Conservation (phyloP, 225 moss, liverwort and hornwort species). For the Polytrichum commune region DNA sequence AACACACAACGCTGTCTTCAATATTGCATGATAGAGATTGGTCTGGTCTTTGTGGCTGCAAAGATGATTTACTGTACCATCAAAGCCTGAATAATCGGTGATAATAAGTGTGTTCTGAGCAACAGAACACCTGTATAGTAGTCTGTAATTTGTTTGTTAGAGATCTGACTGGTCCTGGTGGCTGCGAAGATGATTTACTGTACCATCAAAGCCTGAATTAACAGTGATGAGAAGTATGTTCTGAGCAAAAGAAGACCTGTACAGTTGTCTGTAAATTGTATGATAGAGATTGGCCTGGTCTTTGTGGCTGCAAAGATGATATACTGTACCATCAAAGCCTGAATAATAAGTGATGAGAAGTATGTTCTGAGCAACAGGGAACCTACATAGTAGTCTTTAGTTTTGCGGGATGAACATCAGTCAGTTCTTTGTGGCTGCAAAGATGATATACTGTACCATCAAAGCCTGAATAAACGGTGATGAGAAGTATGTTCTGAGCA, state of each 20-base stretch:
- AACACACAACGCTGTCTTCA: too few relatives aligned
- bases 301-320: background rate
- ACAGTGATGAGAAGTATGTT: background rate
- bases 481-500: background rate
- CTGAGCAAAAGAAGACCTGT: background rate
- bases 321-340: constrained; percentile 14
- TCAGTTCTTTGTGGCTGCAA: too few relatives aligned
- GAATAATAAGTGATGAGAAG: background rate
- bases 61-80: constrained; percentile 10
- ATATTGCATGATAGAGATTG: too few relatives aligned
- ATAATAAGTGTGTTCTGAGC: constrained; percentile 8
- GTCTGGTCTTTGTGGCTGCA: background rate
- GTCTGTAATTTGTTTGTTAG: background rate
- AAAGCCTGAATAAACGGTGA: background rate
- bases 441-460: constrained; percentile 6
- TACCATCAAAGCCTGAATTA: background rate
- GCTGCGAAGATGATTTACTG: too few relatives aligned
- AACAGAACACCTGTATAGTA: background rate
- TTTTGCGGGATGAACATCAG: fast-evolving
- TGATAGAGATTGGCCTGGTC: too few relatives aligned
- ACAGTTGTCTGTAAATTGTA: too few relatives aligned
- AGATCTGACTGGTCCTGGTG: too few relatives aligned
- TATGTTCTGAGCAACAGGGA: background rate
- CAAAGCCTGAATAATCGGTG: constrained; percentile 4
- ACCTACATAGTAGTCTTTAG: too few relatives aligned